Conservation (phyloP, 768 basidiomycete species). For the Xerocomellus intermedius region DNA sequence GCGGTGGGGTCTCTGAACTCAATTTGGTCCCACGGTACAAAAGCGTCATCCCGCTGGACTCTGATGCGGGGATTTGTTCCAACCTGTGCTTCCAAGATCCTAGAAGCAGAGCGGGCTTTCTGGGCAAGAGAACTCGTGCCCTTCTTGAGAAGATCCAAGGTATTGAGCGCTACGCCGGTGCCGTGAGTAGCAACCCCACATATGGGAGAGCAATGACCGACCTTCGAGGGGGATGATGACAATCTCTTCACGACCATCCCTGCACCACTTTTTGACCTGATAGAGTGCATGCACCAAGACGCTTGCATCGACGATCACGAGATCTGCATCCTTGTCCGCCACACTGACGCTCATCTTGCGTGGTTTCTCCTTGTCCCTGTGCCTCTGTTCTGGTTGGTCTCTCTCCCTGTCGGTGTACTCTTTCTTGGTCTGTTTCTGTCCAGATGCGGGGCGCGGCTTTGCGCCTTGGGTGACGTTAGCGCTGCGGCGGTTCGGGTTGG, state of each 20-base stretch:
- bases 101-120: constrained; percentile 82
- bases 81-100: constrained; percentile 85
- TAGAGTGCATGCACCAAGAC: constrained; percentile 76
- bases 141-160: constrained; percentile 90
- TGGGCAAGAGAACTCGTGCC: constrained; percentile 76
- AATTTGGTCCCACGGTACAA: constrained; percentile 78
- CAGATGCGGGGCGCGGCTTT: constrained; percentile 25
- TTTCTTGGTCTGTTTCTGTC: constrained; percentile 24
- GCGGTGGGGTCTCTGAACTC: constrained; percentile 41
- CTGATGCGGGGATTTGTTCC: constrained; percentile 78
- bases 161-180: constrained; percentile 68
- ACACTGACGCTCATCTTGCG: constrained; percentile 29
- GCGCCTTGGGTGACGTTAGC: constrained; percentile 7
- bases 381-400: constrained; percentile 19
- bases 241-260: constrained; percentile 71
- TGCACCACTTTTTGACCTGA: constrained; percentile 81
- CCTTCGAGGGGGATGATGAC: constrained; percentile 89
- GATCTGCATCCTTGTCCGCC: constrained; percentile 61
- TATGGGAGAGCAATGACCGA: constrained; percentile 33
- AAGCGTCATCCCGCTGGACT: constrained; percentile 81
- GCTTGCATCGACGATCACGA: constrained; percentile 78
- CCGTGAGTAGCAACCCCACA: constrained; percentile 6
- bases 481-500: constrained; percentile 20
- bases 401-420: constrained; percentile 20
- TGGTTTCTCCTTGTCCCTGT: constrained; percentile 18